Conservation (phyloP, 2,329 filamentous ascomycete genomes). For the Hypomyces rosellus region DNA sequence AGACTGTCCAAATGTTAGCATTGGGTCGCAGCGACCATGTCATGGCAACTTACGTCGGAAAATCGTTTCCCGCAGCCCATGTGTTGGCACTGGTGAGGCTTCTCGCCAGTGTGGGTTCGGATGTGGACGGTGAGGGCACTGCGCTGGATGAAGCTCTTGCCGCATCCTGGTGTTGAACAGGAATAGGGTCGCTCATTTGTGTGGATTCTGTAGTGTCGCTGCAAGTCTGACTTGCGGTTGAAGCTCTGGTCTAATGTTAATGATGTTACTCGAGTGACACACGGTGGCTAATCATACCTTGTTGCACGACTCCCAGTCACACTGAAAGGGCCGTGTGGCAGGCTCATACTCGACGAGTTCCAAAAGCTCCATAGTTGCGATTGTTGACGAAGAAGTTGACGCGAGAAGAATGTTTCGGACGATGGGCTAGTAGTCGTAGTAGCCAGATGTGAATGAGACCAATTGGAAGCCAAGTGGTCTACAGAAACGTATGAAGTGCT, state of each 20-base stretch:
- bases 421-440: neutral
- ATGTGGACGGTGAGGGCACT: constrained; percentile 66
- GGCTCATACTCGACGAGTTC: constrained; percentile 60
- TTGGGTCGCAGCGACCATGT: no score
- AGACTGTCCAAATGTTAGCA: constrained; percentile 36
- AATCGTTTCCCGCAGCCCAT: constrained; percentile 62
- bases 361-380: constrained; percentile 51
- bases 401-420: neutral
- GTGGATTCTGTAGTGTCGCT: constrained; percentile 65
- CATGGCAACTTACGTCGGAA: constrained; percentile 51
- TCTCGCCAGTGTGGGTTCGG: constrained; percentile 65
- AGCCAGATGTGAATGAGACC: no score
- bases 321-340: constrained; percentile 56
- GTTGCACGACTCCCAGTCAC: constrained; percentile 55
- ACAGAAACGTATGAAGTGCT: no score
- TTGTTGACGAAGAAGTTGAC: neutral
- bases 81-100: constrained; percentile 62
- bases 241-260: constrained; percentile 48
- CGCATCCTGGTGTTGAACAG: constrained; percentile 54
- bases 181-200: constrained; percentile 64
- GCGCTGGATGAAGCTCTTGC: constrained; percentile 65
- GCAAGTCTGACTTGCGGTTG: constrained; percentile 65
- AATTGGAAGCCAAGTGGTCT: no score
- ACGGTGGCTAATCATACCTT: constrained; percentile 42
- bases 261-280: neutral